These are phyloP conservation scores for Vitis vinifera DNA, from an alignment of 164 flowering plant genomes.

Conservation along the genomic window DNA sequence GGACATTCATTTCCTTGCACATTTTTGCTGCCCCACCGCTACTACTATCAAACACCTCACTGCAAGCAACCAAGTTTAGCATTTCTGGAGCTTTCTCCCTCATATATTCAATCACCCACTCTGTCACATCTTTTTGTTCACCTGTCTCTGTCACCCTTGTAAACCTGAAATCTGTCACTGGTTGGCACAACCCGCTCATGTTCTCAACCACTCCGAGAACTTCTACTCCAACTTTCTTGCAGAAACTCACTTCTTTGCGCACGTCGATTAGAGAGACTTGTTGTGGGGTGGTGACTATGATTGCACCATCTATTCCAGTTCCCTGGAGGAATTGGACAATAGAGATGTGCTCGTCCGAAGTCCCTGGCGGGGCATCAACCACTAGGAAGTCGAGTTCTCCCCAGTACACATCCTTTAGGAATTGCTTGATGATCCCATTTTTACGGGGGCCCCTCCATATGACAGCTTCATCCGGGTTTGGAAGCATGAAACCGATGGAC, in stretches of 20 bases:
- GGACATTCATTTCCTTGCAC: constrained; percentile 83
- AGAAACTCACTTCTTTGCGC: constrained; percentile 86
- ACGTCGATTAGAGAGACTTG: constrained; percentile 92
- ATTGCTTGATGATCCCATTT: constrained; percentile 84
- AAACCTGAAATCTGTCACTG: constrained; percentile 57
- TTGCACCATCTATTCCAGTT: constrained; percentile 86
- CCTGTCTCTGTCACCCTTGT: constrained; percentile 43
- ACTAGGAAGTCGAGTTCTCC: constrained; percentile 90
- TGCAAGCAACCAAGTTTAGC: constrained; percentile 49
- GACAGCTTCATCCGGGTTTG: constrained; percentile 87
- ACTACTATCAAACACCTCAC: constrained; percentile 88
- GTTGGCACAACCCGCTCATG: constrained; percentile 80
- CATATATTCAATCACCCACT: constrained; percentile 45
- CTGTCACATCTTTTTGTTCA: constrained; percentile 63
- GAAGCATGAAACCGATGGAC: constrained; percentile 95
- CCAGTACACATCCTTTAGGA: constrained; percentile 90
- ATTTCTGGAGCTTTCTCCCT: constrained; percentile 72
- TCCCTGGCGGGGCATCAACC: constrained; percentile 97
- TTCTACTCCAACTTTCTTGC: constrained; percentile 72
- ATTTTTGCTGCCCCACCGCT: constrained; percentile 80
- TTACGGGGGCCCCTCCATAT: constrained; percentile 97
- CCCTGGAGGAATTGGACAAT: constrained; percentile 76
- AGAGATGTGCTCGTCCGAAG: constrained; percentile 95
- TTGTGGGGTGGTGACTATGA: constrained; percentile 91
- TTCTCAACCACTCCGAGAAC: constrained; percentile 95